Conservation (phyloP, 441 rosid species). For the Populus hybrid region DNA sequence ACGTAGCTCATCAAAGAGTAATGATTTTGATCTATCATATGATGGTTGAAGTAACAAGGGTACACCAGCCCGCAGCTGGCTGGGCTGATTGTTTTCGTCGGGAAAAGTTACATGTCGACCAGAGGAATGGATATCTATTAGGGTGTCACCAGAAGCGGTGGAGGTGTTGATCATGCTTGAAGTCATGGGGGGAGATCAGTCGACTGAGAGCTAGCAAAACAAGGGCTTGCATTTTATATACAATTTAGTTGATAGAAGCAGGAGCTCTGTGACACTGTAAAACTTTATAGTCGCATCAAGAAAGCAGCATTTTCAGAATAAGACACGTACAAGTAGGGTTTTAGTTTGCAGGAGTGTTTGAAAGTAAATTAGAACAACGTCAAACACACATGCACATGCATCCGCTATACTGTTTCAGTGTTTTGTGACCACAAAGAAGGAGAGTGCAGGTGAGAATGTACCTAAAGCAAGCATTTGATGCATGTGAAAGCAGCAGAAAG, state of each 20-base stretch:
- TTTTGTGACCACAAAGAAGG: background rate
- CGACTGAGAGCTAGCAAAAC: background rate
- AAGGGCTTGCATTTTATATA: background rate
- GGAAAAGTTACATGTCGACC: background rate
- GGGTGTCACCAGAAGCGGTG: constrained; percentile 3
- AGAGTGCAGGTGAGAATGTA: background rate
- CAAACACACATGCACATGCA: background rate
- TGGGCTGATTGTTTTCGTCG: background rate
- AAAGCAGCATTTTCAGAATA: constrained; percentile 3
- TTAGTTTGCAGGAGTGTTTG: too few relatives aligned
- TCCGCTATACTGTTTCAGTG: background rate
- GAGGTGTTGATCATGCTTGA: constrained; percentile 15
- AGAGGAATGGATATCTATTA: background rate
- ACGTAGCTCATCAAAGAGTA: constrained; percentile 39
- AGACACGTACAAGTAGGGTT: background rate
- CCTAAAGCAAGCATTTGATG: background rate
- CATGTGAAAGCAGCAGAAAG: background rate
- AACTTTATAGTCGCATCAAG: background rate
- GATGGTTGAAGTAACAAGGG: constrained; percentile 47
- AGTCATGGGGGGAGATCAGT: background rate
- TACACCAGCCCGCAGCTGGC: background rate
- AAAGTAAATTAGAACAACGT: too few relatives aligned
- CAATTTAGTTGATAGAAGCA: background rate
- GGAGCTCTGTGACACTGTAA: constrained; percentile 9
- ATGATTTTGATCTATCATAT: constrained; percentile 35